A percentile compares a stretch with the other conserved stretches of the same genome.
Evolutionary conservation across 148 eudicot species (phyloP).

Genomic region (Cornus florida): DNA sequence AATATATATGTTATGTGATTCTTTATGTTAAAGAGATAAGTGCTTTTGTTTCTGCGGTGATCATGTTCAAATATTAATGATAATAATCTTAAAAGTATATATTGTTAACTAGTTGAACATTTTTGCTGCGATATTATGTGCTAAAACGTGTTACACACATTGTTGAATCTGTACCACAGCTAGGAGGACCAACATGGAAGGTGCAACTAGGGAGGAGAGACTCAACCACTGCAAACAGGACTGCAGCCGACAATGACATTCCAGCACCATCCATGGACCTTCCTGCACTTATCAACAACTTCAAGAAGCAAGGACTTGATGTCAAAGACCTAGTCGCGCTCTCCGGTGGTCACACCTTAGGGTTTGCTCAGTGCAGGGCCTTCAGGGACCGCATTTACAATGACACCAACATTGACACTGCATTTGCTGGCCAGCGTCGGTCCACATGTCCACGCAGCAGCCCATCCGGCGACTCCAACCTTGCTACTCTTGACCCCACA

Average conservation of each 20-base stretch:
- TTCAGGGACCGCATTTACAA: conserved; percentile 53
- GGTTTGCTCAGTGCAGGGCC: conserved; percentile 46
- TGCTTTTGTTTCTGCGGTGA: too few species aligned
- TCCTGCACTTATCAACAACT: conserved; percentile 17
- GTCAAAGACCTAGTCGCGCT: conserved; percentile 26
- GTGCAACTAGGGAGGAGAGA: conserved; percentile 36
- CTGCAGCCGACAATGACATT: conserved; percentile 16
- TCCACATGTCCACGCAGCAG: conserved; percentile 41
- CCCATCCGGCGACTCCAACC: conserved; percentile 27
- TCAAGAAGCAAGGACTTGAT: conserved; percentile 21
- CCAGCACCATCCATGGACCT: conserved; percentile 31
- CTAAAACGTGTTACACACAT: not conserved
- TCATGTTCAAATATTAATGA: too few species aligned
- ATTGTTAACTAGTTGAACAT: too few species aligned
- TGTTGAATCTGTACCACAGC: conserved; percentile 2
- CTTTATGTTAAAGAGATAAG: too few species aligned
- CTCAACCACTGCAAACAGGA: conserved; percentile 23
- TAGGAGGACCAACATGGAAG: conserved; percentile 32
- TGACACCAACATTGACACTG: conserved; percentile 38
- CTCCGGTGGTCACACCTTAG: conserved; percentile 52
- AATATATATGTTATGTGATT: too few species aligned
- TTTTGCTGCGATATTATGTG: too few species aligned
- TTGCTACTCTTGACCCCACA: conserved; percentile 50
- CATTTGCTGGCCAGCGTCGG: conserved; percentile 29
- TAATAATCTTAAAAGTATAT: too few species aligned